Evolutionary conservation across 768 basidiomycete species (phyloP).

Genomic region (Arthromyces matolae): DNA sequence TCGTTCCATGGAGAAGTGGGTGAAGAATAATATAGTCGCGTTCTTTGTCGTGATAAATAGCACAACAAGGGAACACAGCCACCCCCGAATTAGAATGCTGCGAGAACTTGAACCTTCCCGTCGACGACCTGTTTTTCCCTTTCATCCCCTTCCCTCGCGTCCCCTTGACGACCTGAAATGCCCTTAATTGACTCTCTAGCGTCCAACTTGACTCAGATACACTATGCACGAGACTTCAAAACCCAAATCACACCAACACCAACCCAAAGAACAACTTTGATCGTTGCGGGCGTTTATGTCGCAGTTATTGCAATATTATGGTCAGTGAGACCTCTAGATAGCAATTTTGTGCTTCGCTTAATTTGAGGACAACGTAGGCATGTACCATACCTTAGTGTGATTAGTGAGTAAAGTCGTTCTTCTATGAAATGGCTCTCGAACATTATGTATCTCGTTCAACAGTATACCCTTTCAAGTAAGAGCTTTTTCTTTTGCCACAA

Average conservation of each 20-base stretch:
- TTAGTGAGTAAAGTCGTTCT: slow-evolving; percentile 38
- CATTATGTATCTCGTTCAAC: background rate
- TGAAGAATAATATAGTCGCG: too few species aligned
- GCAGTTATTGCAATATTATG: slow-evolving; percentile 77
- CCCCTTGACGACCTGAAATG: slow-evolving; percentile 9
- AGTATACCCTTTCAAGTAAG: slow-evolving; percentile 94
- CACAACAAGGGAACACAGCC: slow-evolving; percentile 11
- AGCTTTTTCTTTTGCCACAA: background rate
- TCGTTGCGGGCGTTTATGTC: slow-evolving; percentile 76
- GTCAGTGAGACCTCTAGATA: slow-evolving; percentile 33
- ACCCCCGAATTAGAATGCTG: slow-evolving; percentile 6
- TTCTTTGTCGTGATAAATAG: too few species aligned
- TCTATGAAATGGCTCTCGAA: background rate
- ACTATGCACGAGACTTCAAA: slow-evolving; percentile 37
- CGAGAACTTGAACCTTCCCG: background rate
- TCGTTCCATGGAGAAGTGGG: too few species aligned
- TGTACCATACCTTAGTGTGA: slow-evolving; percentile 5
- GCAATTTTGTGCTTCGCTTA: background rate
- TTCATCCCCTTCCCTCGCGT: background rate
- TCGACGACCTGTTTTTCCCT: background rate
- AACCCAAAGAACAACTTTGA: slow-evolving; percentile 74
- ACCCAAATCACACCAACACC: slow-evolving; percentile 55
- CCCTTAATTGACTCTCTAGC: slow-evolving; percentile 4
- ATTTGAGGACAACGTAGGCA: slow-evolving; percentile 1
- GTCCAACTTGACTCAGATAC: slow-evolving; percentile 13